These are phyloP conservation scores for Microsporum canis DNA, from an alignment of 2,329 filamentous ascomycete genomes.

Conservation along the genomic window DNA sequence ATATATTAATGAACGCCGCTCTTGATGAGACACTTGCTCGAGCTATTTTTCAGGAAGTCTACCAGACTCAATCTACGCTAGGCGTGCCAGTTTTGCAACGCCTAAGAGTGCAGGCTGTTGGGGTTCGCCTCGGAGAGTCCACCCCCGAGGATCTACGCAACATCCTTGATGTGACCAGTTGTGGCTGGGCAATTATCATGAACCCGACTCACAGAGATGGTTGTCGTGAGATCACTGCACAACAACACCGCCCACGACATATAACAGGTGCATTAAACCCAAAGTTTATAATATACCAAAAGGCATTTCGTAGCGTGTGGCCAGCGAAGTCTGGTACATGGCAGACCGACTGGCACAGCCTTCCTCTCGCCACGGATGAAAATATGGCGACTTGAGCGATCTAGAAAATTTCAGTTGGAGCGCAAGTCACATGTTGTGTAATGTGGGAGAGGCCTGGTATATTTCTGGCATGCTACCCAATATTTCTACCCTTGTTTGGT, in stretches of 20 bases:
- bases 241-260: neutral
- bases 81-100: neutral
- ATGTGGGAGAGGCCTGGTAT: neutral
- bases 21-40: neutral
- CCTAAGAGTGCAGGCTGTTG: neutral
- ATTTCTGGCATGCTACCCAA: neutral
- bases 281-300: neutral
- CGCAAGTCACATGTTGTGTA: no score
- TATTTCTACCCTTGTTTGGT: no score
- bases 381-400: neutral
- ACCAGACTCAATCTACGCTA: neutral
- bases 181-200: neutral
- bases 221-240: neutral
- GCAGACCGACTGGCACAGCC: neutral
- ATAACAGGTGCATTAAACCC: neutral
- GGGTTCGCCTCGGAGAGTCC: neutral
- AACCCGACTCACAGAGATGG: neutral
- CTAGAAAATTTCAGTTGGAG: no score
- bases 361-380: neutral
- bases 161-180: neutral
- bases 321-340: neutral
- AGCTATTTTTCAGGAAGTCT: constrained; percentile 1
- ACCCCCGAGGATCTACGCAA: neutral
- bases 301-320: neutral
- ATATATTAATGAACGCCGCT: neutral